A percentile compares a stretch with the other conserved stretches of the same genome.
Conservation (phyloP, 2,329 filamentous ascomycete genomes). For the Sporothrix brasiliensis region DNA sequence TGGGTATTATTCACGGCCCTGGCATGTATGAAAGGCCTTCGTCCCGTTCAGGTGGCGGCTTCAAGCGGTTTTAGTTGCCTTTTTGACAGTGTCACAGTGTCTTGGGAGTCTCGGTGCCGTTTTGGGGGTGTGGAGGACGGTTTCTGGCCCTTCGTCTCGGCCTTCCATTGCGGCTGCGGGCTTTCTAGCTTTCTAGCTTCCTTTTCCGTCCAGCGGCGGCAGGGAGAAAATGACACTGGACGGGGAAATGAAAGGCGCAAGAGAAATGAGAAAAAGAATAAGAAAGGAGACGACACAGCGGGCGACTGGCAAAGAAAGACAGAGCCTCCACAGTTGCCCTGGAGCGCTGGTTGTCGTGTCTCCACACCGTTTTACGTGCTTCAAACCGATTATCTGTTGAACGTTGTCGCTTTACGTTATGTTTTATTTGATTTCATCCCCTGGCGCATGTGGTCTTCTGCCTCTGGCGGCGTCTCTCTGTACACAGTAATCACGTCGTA, state of each 20-base stretch:
- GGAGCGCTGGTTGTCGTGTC: conserved; percentile 4
- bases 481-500: no score
- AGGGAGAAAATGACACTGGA: background rate
- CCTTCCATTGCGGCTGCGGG: conserved; percentile 12
- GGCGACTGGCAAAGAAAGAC: background rate
- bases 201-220: conserved; percentile 19
- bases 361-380: conserved; percentile 6
- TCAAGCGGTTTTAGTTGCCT: background rate
- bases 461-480: background rate
- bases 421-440: background rate
- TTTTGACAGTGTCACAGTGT: conserved; percentile 1
- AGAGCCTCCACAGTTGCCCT: background rate
- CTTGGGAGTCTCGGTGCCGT: background rate
- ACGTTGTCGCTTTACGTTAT: background rate
- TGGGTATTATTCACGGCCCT: conserved; percentile 7
- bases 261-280: background rate
- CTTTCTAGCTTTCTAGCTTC: conserved; percentile 28
- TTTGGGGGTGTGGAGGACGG: background rate
- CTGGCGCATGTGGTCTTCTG: conserved; percentile 20
- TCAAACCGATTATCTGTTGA: background rate
- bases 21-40: background rate
- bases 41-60: conserved; percentile 15
- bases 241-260: background rate
- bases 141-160: background rate
- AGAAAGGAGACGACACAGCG: background rate